Evolutionary conservation across 2,329 filamentous ascomycete genomes (phyloP).

Genomic region (Metarhizium album): DNA sequence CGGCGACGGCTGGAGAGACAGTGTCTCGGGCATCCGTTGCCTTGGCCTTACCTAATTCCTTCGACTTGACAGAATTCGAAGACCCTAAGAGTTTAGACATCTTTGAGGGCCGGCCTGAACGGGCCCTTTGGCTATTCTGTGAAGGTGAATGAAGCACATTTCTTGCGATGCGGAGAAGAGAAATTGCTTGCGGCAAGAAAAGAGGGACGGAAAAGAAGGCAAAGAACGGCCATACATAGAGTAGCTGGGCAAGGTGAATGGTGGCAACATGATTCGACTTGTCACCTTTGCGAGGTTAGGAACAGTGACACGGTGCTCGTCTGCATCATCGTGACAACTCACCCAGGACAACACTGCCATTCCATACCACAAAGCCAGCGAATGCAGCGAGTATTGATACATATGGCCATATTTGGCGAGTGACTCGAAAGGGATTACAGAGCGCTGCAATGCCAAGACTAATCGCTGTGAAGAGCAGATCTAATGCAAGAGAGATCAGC

Average conservation of each 20-base stretch:
- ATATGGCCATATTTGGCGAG: conserved; percentile 45
- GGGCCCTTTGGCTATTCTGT: neutral
- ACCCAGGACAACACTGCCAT: conserved; percentile 86
- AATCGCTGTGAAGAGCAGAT: conserved; percentile 44
- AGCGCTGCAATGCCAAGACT: conserved; percentile 53
- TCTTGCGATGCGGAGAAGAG: conserved; percentile 16
- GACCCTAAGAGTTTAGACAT: neutral
- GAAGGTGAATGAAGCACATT: neutral
- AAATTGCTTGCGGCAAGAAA: conserved; percentile 41
- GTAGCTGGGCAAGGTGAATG: conserved; percentile 80
- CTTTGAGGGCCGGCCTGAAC: neutral
- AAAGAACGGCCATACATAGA: conserved; percentile 89
- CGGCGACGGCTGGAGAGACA: neutral
- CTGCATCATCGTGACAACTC: conserved; percentile 13
- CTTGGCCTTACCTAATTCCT: neutral
- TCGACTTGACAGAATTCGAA: neutral
- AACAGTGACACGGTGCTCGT: neutral
- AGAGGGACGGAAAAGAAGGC: conserved; percentile 83
- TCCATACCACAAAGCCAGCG: conserved; percentile 68
- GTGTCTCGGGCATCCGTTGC: neutral
- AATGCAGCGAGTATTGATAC: conserved; percentile 58
- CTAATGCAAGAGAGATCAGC: conserved; percentile 22
- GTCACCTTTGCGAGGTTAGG: conserved; percentile 56
- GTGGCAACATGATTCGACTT: conserved; percentile 91
- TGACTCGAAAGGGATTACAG: conserved; percentile 34